phyloP scores from a whole-genome alignment of 2,329 filamentous ascomycete species.

The Cytospora schulzeri region DNA sequence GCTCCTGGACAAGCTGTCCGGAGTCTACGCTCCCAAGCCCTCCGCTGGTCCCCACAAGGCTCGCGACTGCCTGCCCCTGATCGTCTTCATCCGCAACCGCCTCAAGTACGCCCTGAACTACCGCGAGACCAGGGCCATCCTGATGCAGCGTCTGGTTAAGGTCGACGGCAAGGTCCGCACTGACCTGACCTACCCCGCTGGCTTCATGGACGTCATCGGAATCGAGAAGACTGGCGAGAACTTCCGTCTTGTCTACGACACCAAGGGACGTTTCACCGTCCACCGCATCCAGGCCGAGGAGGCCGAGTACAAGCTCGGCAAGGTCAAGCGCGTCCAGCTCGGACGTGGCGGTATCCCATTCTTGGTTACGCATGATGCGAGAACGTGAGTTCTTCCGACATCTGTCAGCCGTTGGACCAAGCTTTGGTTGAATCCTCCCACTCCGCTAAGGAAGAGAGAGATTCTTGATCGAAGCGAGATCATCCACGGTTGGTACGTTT shows the following conservation, averaged over 20 bases:
- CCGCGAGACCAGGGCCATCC: slow-evolving; percentile 95
- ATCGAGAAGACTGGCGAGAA: slow-evolving; percentile 99
- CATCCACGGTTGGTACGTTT: slow-evolving; percentile 59
- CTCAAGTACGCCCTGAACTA: slow-evolving; percentile 99
- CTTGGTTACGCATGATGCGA: slow-evolving; percentile 99
- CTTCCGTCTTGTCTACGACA: slow-evolving; percentile 99
- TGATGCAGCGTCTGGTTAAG: slow-evolving; percentile 99
- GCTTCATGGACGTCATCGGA: slow-evolving; percentile 99
- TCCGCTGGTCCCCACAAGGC: slow-evolving; percentile 96
- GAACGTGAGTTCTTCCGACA: slow-evolving; percentile 99
- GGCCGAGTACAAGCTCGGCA: slow-evolving; percentile 99
- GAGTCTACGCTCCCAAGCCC: slow-evolving; percentile 74
- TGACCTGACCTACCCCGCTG: slow-evolving; percentile 94
- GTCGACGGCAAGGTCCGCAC: slow-evolving; percentile 99
- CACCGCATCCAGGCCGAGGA: slow-evolving; percentile 99
- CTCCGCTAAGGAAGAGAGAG: slow-evolving; percentile 7
- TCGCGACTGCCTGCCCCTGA: slow-evolving; percentile 96
- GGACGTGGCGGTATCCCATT: slow-evolving; percentile 99
- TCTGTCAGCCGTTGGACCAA: slow-evolving; percentile 99
- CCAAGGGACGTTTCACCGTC: slow-evolving; percentile 99
- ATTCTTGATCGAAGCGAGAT: slow-evolving; percentile 39
- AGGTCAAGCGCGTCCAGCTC: slow-evolving; percentile 99
- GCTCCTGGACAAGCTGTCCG: slow-evolving; percentile 99
- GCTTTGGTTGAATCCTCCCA: slow-evolving; percentile 74
- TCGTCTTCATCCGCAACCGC: slow-evolving; percentile 96